Evolutionary conservation across 257 asterid species (phyloP), one percentile per base, ranked within the genome.

Genomic region (Salvia splendens): DNA sequence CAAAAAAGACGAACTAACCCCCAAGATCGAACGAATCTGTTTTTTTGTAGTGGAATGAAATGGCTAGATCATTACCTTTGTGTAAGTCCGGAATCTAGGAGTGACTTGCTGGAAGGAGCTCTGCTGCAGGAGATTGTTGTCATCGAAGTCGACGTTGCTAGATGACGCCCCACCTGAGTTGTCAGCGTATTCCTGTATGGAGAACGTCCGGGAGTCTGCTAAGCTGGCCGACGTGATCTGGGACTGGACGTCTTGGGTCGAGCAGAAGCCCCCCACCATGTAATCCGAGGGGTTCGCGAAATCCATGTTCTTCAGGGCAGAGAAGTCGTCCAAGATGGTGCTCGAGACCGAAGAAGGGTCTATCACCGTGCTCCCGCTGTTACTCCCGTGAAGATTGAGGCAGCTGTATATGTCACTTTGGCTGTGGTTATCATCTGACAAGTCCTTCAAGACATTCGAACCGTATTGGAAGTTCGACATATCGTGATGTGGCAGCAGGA

Each of bases 161-260:
- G 98, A 88, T 7, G 93, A 88, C 1, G 94, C 89, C 45, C 97
- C 96, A 8, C 95, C 95, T 0, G 98, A 86, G 82, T 91, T 86
- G 57, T 88, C 98, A 5, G 89, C 96, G 72, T 82, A 85, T 63
- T 91, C 95, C 76, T 86, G 98, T 41, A 88, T 53, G 14, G 93
- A 85, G 69, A 88, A 85, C 11, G 81, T 81, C 73, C 82, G 95
- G 14, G 97, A 91, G 58, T 91, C 95, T 12, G 84, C 92, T 9
- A 91, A 58, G 82, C 96, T 88, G 36, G 89, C 93, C 14, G 96
- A 79, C 12, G 98, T 91, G 32, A 86, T 84, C 88, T 88, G 96
- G 64, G 98, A 92, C 24, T 88, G 96, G 33, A 85, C 95, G 65
- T 92, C 98, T 71, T 89, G 96, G 65, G 84, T 83, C 8, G 95